A percentile compares a stretch with the other conserved stretches of the same genome.
phyloP scores from a whole-genome alignment of 805 yeast species.

The Kurtzmaniella fragi region DNA sequence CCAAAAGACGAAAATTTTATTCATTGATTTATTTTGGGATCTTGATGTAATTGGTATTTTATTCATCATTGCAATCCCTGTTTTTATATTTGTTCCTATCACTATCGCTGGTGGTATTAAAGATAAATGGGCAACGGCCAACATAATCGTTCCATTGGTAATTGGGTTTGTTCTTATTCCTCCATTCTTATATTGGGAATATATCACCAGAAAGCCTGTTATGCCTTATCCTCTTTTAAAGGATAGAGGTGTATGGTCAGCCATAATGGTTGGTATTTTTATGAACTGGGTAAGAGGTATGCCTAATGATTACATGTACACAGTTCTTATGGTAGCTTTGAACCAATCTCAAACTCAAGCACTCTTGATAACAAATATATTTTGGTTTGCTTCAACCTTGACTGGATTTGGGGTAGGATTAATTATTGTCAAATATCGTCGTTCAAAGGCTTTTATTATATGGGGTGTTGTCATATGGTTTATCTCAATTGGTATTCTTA shows the following conservation, averaged over 20 bases:
- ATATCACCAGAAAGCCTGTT: conserved; percentile 11
- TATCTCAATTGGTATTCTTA: conserved; percentile 18
- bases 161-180: conserved; percentile 13
- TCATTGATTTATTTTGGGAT: conserved; percentile 17
- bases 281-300: conserved; percentile 11
- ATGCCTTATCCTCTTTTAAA: conserved; percentile 10
- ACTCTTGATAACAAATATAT: conserved; percentile 11
- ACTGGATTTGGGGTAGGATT: conserved; percentile 13
- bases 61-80: conserved; percentile 26
- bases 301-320: conserved; percentile 63
- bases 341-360: conserved; percentile 11
- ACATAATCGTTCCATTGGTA: conserved; percentile 12
- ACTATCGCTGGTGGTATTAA: conserved; percentile 22
- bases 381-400: conserved; percentile 12
- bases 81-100: conserved; percentile 33
- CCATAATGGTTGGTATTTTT: conserved; percentile 9
- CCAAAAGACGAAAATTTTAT: conserved; percentile 25
- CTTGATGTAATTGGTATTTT: conserved; percentile 32
- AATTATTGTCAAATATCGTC: conserved; percentile 9
- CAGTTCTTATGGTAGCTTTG: conserved; percentile 62
- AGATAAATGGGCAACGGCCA: conserved; percentile 11
- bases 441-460: conserved; percentile 18
- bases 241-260: conserved; percentile 16
- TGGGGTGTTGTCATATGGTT: conserved; percentile 20
- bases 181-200: conserved; percentile 10